These are phyloP conservation scores for Talaromyces pinophilus DNA, from an alignment of 2,329 filamentous ascomycete genomes.

Conservation along the genomic window DNA sequence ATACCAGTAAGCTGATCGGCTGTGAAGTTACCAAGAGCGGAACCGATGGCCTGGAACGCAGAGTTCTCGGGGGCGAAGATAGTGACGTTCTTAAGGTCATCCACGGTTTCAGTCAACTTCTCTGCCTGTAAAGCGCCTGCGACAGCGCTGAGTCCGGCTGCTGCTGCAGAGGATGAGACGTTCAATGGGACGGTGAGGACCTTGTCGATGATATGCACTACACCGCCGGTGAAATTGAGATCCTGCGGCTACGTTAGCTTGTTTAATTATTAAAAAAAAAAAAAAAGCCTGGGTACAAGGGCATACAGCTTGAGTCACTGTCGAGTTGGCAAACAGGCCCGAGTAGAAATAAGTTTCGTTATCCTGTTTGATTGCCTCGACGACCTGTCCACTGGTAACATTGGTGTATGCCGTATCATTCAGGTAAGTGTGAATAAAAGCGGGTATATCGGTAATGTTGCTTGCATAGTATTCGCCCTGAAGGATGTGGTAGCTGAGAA, in stretches of 20 bases:
- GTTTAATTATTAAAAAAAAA: background rate
- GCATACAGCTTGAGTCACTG: conserved; percentile 14
- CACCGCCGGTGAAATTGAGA: conserved; percentile 20
- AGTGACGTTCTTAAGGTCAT: conserved; percentile 1
- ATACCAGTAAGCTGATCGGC: conserved; percentile 11
- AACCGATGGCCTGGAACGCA: conserved; percentile 19
- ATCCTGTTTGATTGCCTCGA: conserved; percentile 14
- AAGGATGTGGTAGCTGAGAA: conserved; percentile 17
- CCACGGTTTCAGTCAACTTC: background rate
- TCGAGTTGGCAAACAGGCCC: conserved; percentile 11
- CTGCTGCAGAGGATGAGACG: conserved; percentile 10
- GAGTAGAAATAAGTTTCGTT: conserved; percentile 18
- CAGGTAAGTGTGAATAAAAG: conserved; percentile 13
- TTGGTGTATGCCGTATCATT: conserved; percentile 17
- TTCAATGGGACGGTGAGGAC: conserved; percentile 16
- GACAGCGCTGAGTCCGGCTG: conserved; percentile 7
- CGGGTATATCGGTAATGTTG: conserved; percentile 9
- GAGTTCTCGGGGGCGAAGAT: conserved; percentile 16
- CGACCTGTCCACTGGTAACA: conserved; percentile 17
- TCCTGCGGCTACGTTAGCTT: conserved; percentile 9
- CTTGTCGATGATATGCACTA: conserved; percentile 20
- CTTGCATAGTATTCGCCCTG: conserved; percentile 13
- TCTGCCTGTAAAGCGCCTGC: conserved; percentile 12
- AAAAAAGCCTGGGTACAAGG: background rate
- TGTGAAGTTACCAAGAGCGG: conserved; percentile 15